These are phyloP conservation scores for Begonia peltatifolia DNA, from an alignment of 306 rosid species.

Conservation along the genomic window DNA sequence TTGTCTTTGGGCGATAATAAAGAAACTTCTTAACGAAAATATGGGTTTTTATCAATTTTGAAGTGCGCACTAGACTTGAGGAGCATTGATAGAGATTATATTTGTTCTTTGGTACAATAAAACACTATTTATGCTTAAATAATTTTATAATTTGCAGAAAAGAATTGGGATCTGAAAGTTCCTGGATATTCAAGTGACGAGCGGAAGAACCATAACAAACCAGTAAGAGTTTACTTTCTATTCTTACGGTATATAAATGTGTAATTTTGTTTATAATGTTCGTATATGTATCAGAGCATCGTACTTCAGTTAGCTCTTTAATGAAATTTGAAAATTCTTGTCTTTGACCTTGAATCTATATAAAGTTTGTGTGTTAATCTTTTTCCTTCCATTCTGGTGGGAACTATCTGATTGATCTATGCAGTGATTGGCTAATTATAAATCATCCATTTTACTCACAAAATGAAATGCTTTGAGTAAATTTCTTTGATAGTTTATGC, in stretches of 20 bases:
- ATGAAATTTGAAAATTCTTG: too few species aligned
- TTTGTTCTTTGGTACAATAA: neutral
- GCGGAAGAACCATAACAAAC: slow-evolving; percentile 49
- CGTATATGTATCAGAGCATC: neutral
- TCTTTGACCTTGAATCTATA: neutral
- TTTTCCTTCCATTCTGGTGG: too few species aligned
- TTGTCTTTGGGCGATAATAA: too few species aligned
- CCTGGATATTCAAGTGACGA: slow-evolving; percentile 90
- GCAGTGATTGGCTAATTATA: too few species aligned
- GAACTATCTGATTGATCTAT: too few species aligned
- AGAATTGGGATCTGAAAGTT: slow-evolving; percentile 66
- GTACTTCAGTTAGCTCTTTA: slow-evolving; percentile 1
- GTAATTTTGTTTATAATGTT: too few species aligned
- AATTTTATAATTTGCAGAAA: slow-evolving; percentile 44
- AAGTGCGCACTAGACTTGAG: neutral
- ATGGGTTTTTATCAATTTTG: neutral
- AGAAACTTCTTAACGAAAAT: neutral
- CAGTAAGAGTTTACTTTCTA: slow-evolving; percentile 30
- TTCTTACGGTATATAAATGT: slow-evolving; percentile 1
- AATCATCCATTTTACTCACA: too few species aligned
- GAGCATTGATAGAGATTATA: slow-evolving; percentile 5
- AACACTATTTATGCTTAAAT: neutral
- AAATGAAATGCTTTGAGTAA: too few species aligned
- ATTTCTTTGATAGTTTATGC: slow-evolving; percentile 2
- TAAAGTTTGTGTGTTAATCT: neutral